A percentile compares a stretch with the other conserved stretches of the same genome.
Conservation (phyloP, 2,329 filamentous ascomycete species). For the Epichloe amarillans region DNA sequence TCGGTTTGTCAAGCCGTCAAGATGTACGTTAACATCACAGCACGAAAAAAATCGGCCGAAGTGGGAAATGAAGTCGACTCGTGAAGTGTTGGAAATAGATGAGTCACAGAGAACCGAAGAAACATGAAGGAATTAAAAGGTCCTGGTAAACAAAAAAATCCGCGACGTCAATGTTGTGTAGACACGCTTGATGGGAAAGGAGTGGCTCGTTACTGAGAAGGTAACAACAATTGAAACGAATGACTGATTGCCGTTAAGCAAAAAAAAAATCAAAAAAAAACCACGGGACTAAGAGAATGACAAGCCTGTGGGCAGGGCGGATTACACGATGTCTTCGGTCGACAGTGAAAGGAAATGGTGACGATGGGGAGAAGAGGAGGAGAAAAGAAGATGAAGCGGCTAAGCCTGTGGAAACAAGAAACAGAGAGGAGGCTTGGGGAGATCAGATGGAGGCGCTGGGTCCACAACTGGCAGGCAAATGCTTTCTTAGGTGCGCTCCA, state of each 20-base stretch:
- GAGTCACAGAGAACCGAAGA: not conserved
- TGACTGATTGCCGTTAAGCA: constrained; percentile 17
- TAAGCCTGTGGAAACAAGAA: constrained; percentile 12
- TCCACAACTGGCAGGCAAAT: not conserved
- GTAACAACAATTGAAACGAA: constrained; percentile 21
- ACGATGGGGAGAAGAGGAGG: constrained; percentile 19
- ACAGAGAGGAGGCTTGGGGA: constrained; percentile 5
- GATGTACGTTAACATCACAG: not conserved
- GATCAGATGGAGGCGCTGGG: not conserved
- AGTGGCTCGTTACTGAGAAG: not conserved
- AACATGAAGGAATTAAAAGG: not conserved
- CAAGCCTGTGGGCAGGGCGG: constrained; percentile 43
- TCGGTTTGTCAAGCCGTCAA: not conserved
- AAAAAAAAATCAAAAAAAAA: constrained; percentile 9
- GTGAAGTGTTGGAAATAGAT: not conserved
- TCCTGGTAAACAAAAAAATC: not conserved
- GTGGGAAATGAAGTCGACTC: not conserved
- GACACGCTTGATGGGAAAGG: not conserved
- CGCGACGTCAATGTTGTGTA: not conserved
- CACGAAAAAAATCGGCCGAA: not conserved
- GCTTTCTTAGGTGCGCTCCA: not conserved
- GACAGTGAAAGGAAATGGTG: constrained; percentile 18
- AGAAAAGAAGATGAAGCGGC: constrained; percentile 11
- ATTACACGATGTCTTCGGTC: constrained; percentile 20
- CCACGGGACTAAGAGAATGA: constrained; percentile 35